phyloP scores from a whole-genome alignment of 1,139 yeast genomes.

The Hanseniaspora uvarum region DNA sequence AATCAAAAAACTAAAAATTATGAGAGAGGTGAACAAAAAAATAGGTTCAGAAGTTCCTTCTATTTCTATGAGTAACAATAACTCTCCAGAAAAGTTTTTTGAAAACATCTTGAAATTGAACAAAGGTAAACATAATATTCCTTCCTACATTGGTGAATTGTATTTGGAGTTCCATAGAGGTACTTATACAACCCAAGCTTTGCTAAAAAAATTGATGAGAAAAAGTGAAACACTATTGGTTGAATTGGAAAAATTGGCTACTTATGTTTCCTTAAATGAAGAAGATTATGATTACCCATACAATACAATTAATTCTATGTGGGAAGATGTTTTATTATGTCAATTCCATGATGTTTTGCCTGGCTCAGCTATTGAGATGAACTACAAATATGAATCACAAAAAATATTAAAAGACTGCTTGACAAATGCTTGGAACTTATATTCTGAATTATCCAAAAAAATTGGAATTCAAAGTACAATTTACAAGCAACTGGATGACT shows the following conservation, averaged over 20 bases:
- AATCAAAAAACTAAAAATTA: conserved; percentile 83
- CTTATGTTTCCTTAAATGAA: conserved; percentile 29
- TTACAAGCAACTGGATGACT: neutral
- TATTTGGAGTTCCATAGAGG: conserved; percentile 95
- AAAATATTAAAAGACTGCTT: conserved; percentile 59
- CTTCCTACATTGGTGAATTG: conserved; percentile 87
- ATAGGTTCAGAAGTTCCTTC: conserved; percentile 68
- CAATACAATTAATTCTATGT: conserved; percentile 52
- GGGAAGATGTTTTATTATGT: conserved; percentile 84
- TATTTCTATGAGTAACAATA: conserved; percentile 53
- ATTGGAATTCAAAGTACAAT: neutral
- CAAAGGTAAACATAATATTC: conserved; percentile 54
- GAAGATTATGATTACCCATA: conserved; percentile 59
- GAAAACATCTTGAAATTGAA: conserved; percentile 54
- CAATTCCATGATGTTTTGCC: conserved; percentile 97
- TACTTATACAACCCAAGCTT: conserved; percentile 88
- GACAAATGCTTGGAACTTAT: conserved; percentile 42
- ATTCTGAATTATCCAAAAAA: conserved; percentile 1
- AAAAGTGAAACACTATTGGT: conserved; percentile 66
- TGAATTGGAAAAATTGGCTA: conserved; percentile 75
- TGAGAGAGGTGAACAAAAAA: conserved; percentile 75
- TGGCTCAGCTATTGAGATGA: conserved; percentile 91
- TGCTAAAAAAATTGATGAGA: conserved; percentile 72
- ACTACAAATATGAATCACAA: conserved; percentile 81
- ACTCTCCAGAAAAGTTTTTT: conserved; percentile 63